Evolutionary conservation across 1,284 basidiomycete genomes (phyloP).

Genomic region (Puccinia brachypodii): DNA sequence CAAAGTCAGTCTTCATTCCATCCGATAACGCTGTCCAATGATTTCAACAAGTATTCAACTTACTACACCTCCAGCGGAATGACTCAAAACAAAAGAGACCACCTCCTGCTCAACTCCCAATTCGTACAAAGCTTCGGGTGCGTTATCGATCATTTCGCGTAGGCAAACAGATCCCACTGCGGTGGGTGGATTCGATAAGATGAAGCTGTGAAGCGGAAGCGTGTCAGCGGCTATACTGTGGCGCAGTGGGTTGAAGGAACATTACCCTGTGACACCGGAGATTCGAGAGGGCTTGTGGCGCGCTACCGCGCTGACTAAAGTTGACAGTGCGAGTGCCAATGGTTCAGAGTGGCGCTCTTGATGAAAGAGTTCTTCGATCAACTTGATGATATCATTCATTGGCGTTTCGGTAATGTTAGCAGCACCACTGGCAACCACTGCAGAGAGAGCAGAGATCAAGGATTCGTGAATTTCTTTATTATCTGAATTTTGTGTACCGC

Average conservation of each 20-base stretch:
- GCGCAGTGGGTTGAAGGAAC: not conserved
- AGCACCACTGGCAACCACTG: conserved; percentile 32
- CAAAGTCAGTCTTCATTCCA: not conserved
- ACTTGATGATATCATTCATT: conserved; percentile 31
- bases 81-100: conserved; percentile 2
- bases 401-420: conserved; percentile 27
- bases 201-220: conserved; percentile 15
- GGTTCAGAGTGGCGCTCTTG: conserved; percentile 30
- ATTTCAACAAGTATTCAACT: not conserved
- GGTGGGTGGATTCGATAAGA: conserved; percentile 41
- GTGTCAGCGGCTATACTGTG: not conserved
- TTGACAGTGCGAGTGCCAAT: conserved; percentile 31
- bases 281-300: conserved; percentile 14
- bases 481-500: conserved; percentile 19
- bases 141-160: conserved; percentile 39
- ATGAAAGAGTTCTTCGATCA: conserved; percentile 41
- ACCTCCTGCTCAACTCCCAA: conserved; percentile 35
- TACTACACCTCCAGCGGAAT: conserved; percentile 22
- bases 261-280: not conserved
- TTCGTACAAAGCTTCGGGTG: conserved; percentile 35
- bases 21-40: not conserved
- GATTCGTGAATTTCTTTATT: conserved; percentile 33
- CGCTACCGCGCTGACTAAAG: conserved; percentile 22
- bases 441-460: conserved; percentile 27
- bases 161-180: conserved; percentile 33